phyloP scores from a whole-genome alignment of 441 rosid species.

The Eutrema salsugineum region DNA sequence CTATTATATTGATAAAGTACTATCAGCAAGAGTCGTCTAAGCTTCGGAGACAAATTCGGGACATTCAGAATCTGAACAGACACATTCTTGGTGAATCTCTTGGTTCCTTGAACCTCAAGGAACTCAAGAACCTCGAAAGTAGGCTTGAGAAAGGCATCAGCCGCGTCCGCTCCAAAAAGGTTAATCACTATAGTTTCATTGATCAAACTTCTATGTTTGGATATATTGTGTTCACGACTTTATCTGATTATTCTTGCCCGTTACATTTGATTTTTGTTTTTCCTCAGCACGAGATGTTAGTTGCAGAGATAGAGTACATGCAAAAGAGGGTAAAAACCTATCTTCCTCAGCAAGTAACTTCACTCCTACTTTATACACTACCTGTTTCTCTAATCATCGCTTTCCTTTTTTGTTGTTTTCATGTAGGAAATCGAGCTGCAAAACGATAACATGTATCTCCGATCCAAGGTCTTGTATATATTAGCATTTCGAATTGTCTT shows the following conservation, averaged over 20 bases:
- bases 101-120: conserved; percentile 56
- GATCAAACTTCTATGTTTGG: not conserved
- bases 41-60: conserved; percentile 65
- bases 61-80: conserved; percentile 68
- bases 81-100: conserved; percentile 75
- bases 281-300: conserved; percentile 60
- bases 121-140: conserved; percentile 69
- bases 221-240: not conserved
- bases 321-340: conserved; percentile 62
- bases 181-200: not conserved
- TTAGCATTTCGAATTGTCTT: not conserved
- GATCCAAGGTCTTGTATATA: conserved; percentile 44
- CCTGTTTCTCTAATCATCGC: not conserved
- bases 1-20: conserved; percentile 29
- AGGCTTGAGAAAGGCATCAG: conserved; percentile 74
- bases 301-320: conserved; percentile 78
- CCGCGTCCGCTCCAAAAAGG: conserved; percentile 76
- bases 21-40: conserved; percentile 85
- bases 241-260: not conserved
- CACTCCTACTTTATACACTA: not conserved
- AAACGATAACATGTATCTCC: conserved; percentile 68
- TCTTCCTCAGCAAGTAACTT: not conserved
- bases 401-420: not conserved
- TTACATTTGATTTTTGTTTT: not conserved
- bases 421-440: conserved; percentile 69